These are phyloP conservation scores for Schizonepeta tenuifolia DNA, from an alignment of 257 asterid species.

Conservation along the genomic window DNA sequence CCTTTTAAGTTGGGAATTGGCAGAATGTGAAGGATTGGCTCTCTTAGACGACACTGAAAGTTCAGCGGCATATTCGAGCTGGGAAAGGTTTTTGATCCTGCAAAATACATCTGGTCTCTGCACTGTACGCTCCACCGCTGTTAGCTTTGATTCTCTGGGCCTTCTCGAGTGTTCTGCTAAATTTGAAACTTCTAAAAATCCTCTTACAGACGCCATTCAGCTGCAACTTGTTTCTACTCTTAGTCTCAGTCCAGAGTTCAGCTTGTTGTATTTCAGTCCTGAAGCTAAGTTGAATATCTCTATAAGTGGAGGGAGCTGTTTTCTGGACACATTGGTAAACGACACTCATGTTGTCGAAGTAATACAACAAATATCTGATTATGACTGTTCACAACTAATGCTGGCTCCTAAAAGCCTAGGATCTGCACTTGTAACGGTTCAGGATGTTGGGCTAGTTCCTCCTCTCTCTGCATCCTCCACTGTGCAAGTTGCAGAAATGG, in stretches of 20 bases:
- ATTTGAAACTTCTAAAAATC: constrained; percentile 37
- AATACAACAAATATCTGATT: constrained; percentile 45
- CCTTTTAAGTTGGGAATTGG: constrained; percentile 69
- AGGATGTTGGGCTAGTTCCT: constrained; percentile 81
- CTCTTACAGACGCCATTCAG: constrained; percentile 73
- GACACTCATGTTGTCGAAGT: constrained; percentile 62
- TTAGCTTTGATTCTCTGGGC: constrained; percentile 49
- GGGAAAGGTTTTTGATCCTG: constrained; percentile 84
- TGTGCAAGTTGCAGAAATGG: constrained; percentile 84
- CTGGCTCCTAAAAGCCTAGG: constrained; percentile 87
- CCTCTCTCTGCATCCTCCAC: constrained; percentile 69
- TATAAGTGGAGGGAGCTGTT: constrained; percentile 84
- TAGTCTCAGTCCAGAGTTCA: constrained; percentile 67
- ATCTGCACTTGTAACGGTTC: constrained; percentile 67
- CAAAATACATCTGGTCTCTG: constrained; percentile 80
- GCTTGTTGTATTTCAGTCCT: constrained; percentile 70
- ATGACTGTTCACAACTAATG: constrained; percentile 63
- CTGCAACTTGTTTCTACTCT: constrained; percentile 85
- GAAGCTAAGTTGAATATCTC: constrained; percentile 79
- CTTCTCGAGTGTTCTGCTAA: constrained; percentile 40
- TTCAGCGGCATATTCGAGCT: constrained; percentile 55
- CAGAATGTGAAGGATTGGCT: constrained; percentile 70
- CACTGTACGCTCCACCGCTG: constrained; percentile 61
- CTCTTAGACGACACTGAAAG: constrained; percentile 51
- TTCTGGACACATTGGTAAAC: constrained; percentile 61